Conservation (phyloP, 352 stramenopile species). For the Pythium volutum region DNA sequence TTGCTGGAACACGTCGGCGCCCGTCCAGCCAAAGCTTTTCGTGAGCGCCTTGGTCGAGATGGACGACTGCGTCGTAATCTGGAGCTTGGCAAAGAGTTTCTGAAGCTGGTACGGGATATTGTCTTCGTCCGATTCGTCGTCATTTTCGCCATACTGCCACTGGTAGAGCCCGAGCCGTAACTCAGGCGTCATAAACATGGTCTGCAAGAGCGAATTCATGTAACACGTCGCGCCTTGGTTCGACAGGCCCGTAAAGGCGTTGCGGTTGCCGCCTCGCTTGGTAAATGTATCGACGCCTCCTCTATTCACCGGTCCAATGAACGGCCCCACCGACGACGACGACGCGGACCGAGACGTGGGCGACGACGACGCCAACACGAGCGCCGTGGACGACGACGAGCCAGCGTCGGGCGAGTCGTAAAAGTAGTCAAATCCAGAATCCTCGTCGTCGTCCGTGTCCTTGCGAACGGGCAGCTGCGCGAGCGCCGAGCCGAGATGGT, state of each 20-base stretch:
- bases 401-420: conserved; percentile 44
- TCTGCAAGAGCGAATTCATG: conserved; percentile 93
- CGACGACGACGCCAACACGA: conserved; percentile 24
- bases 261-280: conserved; percentile 20
- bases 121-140: conserved; percentile 54
- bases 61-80: conserved; percentile 65
- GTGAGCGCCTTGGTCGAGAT: conserved; percentile 86
- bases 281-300: conserved; percentile 9
- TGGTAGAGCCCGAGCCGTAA: conserved; percentile 83
- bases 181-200: conserved; percentile 89
- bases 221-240: conserved; percentile 94
- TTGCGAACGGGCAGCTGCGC: conserved; percentile 22
- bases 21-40: conserved; percentile 91
- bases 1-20: conserved; percentile 86
- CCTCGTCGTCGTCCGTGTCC: conserved; percentile 15
- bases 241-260: conserved; percentile 73
- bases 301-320: conserved; percentile 15
- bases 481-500: conserved; percentile 19
- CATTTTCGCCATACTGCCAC: conserved; percentile 51
- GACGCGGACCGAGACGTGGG: conserved; percentile 7
- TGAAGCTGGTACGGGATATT: conserved; percentile 90
- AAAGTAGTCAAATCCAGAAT: conserved; percentile 40
- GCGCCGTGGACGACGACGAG: conserved; percentile 18
- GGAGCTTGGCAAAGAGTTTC: conserved; percentile 89
- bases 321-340: conserved; percentile 13